Conservation (phyloP, 2,329 filamentous ascomycete species). For the Fusarium sp. region DNA sequence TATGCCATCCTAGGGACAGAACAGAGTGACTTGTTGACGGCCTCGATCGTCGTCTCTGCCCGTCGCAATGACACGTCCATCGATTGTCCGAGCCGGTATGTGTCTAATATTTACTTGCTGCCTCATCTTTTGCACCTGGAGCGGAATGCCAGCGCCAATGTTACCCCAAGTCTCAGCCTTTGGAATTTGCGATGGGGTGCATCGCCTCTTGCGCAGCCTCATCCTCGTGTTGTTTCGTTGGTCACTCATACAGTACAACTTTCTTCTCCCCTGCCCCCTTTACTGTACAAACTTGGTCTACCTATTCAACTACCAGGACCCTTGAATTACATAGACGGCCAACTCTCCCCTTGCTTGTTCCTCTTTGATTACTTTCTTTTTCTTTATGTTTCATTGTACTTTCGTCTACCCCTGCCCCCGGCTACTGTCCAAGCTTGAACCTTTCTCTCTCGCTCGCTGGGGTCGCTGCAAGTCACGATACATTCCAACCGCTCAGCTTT, state of each 20-base stretch:
- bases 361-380: conserved; percentile 40
- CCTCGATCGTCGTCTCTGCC: conserved; percentile 31
- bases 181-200: conserved; percentile 17
- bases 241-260: conserved; percentile 26
- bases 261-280: conserved; percentile 30
- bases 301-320: conserved; percentile 22
- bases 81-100: conserved; percentile 72
- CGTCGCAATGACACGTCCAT: conserved; percentile 69
- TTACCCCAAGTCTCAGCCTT: conserved; percentile 20
- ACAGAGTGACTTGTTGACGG: conserved; percentile 35
- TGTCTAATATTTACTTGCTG: conserved; percentile 45
- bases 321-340: conserved; percentile 23
- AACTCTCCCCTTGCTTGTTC: conserved; percentile 30
- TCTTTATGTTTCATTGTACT: conserved; percentile 40
- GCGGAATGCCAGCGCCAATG: conserved; percentile 13
- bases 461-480: conserved; percentile 43
- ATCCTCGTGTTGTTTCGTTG: conserved; percentile 23
- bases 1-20: conserved; percentile 31
- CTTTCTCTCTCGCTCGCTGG: conserved; percentile 22
- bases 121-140: conserved; percentile 24
- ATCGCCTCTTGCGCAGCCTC: conserved; percentile 33
- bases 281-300: conserved; percentile 27
- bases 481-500: conserved; percentile 47
- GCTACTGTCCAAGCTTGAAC: conserved; percentile 40
- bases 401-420: conserved; percentile 41